A percentile compares a stretch with the other conserved stretches of the same genome.
Conservation (phyloP, 306 rosid species). For the Sophora flavescens region DNA sequence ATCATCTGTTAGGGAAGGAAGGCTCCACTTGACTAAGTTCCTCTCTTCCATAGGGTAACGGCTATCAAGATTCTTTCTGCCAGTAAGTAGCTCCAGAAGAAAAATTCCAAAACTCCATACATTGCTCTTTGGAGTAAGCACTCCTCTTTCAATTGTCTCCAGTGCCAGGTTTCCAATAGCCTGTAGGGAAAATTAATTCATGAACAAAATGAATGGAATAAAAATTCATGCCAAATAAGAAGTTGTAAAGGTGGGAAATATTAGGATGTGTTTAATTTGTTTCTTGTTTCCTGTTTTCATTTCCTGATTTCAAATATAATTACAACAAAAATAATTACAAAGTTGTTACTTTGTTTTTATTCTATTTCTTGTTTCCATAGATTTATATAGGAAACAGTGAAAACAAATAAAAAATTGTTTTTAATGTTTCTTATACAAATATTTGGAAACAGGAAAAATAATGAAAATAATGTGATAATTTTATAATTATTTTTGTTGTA, state of each 20-base stretch:
- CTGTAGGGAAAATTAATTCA: constrained; percentile 52
- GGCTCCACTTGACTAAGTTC: constrained; percentile 84
- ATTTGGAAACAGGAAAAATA: too few species aligned
- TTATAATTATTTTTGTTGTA: too few species aligned
- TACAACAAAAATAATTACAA: too few species aligned
- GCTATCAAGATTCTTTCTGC: constrained; percentile 75
- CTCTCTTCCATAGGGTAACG: constrained; percentile 75
- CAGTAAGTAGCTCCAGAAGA: constrained; percentile 89
- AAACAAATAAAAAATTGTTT: too few species aligned
- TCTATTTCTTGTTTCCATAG: too few species aligned
- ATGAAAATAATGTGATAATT: too few species aligned
- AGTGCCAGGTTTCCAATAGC: constrained; percentile 73
- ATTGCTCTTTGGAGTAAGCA: constrained; percentile 90
- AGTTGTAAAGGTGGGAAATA: background rate
- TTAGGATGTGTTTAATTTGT: too few species aligned
- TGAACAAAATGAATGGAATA: constrained; percentile 17
- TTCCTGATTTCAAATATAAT: too few species aligned
- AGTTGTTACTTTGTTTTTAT: too few species aligned
- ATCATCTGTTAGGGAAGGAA: constrained; percentile 77
- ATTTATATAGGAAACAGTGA: too few species aligned
- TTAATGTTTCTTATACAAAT: too few species aligned
- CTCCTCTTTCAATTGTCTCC: constrained; percentile 86
- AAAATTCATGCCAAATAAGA: background rate
- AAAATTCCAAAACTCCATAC: constrained; percentile 90
- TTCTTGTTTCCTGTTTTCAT: too few species aligned